Conservation (phyloP, 768 basidiomycete species). For the Kwoniella pini region DNA sequence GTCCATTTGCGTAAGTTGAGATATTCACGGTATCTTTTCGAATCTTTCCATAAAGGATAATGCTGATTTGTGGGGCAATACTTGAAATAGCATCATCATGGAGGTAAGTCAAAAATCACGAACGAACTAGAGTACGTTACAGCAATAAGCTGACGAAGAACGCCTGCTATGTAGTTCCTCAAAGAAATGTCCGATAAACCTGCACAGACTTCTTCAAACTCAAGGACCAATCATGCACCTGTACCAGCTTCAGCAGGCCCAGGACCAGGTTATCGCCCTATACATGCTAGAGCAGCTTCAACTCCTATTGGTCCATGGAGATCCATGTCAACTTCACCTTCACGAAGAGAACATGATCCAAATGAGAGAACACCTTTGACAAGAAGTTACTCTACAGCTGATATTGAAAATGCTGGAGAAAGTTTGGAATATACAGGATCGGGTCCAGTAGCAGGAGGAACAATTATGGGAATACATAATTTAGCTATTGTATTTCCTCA, state of each 20-base stretch:
- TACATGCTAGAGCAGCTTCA: conserved; percentile 51
- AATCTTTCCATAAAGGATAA: not conserved
- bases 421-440: conserved; percentile 50
- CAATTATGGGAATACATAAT: conserved; percentile 92
- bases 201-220: not conserved
- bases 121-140: not conserved
- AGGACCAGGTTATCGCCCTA: conserved; percentile 54
- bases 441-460: conserved; percentile 72
- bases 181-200: conserved; percentile 66
- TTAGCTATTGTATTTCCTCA: conserved; percentile 93
- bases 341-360: conserved; percentile 9
- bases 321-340: conserved; percentile 33
- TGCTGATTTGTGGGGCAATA: too few relatives aligned
- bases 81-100: conserved; percentile 92
- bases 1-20: conserved; percentile 68
- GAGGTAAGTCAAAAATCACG: conserved; percentile 61
- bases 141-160: not conserved
- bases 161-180: conserved; percentile 60
- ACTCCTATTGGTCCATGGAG: conserved; percentile 44
- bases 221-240: not conserved
- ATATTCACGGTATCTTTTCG: not conserved
- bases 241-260: conserved; percentile 47
- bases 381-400: conserved; percentile 55
- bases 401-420: conserved; percentile 50
- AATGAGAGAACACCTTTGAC: conserved; percentile 53